These are phyloP conservation scores for Rhodotorula kratochvilovae DNA, from an alignment of 768 basidiomycete genomes.

Conservation along the genomic window DNA sequence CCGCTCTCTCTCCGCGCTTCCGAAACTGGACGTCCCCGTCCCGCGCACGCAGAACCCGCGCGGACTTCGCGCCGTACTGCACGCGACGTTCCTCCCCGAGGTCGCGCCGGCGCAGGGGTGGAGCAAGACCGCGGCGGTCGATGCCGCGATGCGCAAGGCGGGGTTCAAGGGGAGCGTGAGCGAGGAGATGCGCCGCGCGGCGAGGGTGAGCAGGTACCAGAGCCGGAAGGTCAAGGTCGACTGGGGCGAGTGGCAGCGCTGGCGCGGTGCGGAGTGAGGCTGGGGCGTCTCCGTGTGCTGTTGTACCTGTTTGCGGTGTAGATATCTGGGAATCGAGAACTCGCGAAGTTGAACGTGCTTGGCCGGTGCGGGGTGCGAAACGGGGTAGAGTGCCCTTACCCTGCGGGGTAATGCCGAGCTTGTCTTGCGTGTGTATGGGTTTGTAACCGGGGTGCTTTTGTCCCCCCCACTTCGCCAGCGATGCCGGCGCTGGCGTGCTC, in stretches of 20 bases:
- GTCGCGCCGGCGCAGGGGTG: slow-evolving; percentile 91
- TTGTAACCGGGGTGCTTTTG: no score
- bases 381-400: not conserved
- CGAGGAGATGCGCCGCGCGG: slow-evolving; percentile 70
- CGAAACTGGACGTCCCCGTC: slow-evolving; percentile 14
- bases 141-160: slow-evolving; percentile 87
- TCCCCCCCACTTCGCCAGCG: no score
- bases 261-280: slow-evolving; percentile 51
- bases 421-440: no score
- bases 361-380: not conserved
- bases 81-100: slow-evolving; percentile 88
- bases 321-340: no score
- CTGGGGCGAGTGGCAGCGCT: slow-evolving; percentile 72
- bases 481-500: not conserved
- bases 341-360: not conserved
- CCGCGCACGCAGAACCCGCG: slow-evolving; percentile 16
- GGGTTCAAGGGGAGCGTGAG: slow-evolving; percentile 79
- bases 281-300: not conserved
- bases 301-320: not conserved
- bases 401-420: no score
- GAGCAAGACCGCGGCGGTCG: slow-evolving; percentile 81
- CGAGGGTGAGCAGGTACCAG: slow-evolving; percentile 77
- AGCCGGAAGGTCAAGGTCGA: slow-evolving; percentile 62
- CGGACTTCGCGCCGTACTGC: slow-evolving; percentile 57
- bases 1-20: slow-evolving; percentile 32